A percentile compares a stretch with the other conserved stretches of the same genome.
phyloP scores from a whole-genome alignment of 2,329 filamentous ascomycete genomes.

The Fusarium metavorans region DNA sequence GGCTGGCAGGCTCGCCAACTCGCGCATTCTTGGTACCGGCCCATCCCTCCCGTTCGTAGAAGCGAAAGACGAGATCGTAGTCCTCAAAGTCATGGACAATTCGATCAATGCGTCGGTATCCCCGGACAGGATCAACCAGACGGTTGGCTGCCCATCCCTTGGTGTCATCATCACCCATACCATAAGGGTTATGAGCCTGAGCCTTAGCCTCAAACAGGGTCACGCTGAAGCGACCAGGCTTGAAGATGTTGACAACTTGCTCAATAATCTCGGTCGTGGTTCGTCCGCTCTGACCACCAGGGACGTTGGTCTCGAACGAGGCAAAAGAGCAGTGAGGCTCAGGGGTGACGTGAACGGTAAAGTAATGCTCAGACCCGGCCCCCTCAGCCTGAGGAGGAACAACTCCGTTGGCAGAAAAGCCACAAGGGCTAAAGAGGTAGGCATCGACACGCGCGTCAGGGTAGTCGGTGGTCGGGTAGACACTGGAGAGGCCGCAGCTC shows the following conservation, averaged over 20 bases:
- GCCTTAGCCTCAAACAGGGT: constrained; percentile 94
- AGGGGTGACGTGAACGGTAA: constrained; percentile 97
- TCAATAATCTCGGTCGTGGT: constrained; percentile 92
- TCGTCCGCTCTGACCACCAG: constrained; percentile 86
- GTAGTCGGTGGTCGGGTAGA: constrained; percentile 89
- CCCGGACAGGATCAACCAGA: constrained; percentile 81
- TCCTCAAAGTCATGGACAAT: constrained; percentile 98
- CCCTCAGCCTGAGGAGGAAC: constrained; percentile 75
- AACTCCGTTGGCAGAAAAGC: constrained; percentile 97
- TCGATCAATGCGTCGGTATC: constrained; percentile 90
- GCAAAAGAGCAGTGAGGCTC: constrained; percentile 98
- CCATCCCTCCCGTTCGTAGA: constrained; percentile 93
- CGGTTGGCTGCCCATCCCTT: constrained; percentile 57
- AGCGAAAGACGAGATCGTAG: constrained; percentile 95
- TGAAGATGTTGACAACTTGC: constrained; percentile 95
- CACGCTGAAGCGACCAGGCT: constrained; percentile 96
- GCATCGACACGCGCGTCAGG: constrained; percentile 94
- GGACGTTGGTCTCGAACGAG: constrained; percentile 98
- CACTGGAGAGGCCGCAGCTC: constrained; percentile 85
- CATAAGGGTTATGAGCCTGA: constrained; percentile 57
- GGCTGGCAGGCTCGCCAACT: constrained; percentile 62
- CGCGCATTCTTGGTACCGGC: constrained; percentile 63
- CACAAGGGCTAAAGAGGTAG: constrained; percentile 96
- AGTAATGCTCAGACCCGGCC: constrained; percentile 81
- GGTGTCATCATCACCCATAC: constrained; percentile 55